Evolutionary conservation across 108 stramenopile genomes (phyloP), one percentile per base, ranked within the genome.

Genomic region (Craspedostauros australis): DNA sequence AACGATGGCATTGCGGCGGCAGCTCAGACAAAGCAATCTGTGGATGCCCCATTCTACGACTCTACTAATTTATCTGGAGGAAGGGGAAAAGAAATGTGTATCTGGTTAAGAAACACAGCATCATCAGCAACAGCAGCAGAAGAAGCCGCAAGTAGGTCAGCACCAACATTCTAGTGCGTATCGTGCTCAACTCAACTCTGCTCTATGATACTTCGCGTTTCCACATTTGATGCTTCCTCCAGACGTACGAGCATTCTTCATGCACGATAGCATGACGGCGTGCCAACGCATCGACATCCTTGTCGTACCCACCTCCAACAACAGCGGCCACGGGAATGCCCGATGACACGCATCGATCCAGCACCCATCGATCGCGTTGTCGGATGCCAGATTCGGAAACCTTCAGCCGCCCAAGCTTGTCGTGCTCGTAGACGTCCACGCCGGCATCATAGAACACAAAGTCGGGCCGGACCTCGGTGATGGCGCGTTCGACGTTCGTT

Each of bases 381-480:
- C 66, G 59, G 8, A 92, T 77, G 5, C 86, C 90, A 24, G 70
- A 64, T 54, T 57, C 54, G 3, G 84, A 57, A 7, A 92, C 8
- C 20, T 76, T 54, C 23, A 88, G 60, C 21, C 79, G 60, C 22
- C 91, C 91, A 11, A 92, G 58, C 22, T 68, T 72, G 41, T 92
- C 91, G 5, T 62, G 36, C 20, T 65, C 47, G 45, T 68, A 82
- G 3, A 81, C 62, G 60, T 92, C 91, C 0, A 86, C 82, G 7
- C 91, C 91, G 14, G 86, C 91, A 71, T 88, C 77, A 53, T 84
- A 92, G 12, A 92, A 44, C 3, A 86, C 67, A n/a, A 92, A 54
- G 40, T 88, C 79, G 9, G 91, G 91, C 28, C 70, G 31, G 7
- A 75, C 38, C 36, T 72, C 72, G 0, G 39, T 44, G 0, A 92